These are phyloP conservation scores for Podosphaera aphanis DNA, from an alignment of 2,329 filamentous ascomycete genomes.

Conservation along the genomic window DNA sequence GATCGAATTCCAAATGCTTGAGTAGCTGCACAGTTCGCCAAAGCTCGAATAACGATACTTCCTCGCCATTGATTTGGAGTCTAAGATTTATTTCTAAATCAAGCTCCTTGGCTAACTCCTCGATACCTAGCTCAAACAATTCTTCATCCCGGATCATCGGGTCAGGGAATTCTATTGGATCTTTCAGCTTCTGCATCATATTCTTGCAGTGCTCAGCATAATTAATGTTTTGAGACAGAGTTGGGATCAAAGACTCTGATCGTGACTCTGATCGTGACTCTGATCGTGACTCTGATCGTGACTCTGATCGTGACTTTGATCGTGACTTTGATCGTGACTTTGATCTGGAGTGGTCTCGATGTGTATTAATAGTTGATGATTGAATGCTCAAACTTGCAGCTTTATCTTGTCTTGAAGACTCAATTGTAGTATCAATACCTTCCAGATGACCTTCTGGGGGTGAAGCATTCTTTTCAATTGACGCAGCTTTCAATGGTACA, in stretches of 20 bases:
- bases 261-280: neutral
- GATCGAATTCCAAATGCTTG: slow-evolving; percentile 10
- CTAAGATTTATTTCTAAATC: slow-evolving; percentile 7
- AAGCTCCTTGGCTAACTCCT: slow-evolving; percentile 3
- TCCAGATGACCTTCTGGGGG: neutral
- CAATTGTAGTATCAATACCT: neutral
- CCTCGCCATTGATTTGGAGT: slow-evolving; percentile 9
- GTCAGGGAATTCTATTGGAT: neutral
- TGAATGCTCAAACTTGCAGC: neutral
- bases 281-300: neutral
- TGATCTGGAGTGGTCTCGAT: too few species aligned
- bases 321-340: neutral
- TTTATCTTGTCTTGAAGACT: neutral
- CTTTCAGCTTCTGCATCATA: neutral
- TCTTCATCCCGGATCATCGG: slow-evolving; percentile 4
- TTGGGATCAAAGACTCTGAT: neutral
- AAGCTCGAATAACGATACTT: slow-evolving; percentile 11
- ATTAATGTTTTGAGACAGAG: neutral
- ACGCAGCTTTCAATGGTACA: slow-evolving; percentile 4
- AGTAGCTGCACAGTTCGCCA: slow-evolving; percentile 12
- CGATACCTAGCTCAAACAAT: slow-evolving; percentile 7
- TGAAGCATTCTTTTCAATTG: neutral
- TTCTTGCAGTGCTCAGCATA: neutral
- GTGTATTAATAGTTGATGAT: too few species aligned
- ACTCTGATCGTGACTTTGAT: neutral